These are phyloP conservation scores for Wolfiporia cocos DNA, from an alignment of 1,284 basidiomycete species.

Conservation along the genomic window DNA sequence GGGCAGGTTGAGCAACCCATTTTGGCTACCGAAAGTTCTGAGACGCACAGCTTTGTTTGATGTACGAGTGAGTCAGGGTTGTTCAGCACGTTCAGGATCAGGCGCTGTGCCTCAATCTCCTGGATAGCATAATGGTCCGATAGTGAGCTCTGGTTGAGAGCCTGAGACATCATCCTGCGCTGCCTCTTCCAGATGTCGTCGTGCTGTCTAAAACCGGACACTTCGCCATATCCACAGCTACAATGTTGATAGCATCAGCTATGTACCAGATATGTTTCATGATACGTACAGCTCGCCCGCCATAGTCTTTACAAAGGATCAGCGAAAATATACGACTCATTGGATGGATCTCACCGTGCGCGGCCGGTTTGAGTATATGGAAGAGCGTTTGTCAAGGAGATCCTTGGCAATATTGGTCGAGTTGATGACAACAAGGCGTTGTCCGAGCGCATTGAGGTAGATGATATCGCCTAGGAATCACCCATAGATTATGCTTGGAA, in stretches of 20 bases:
- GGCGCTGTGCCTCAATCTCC: slow-evolving; percentile 1
- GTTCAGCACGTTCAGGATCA: background rate
- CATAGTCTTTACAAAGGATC: background rate
- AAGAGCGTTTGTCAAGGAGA: slow-evolving; percentile 11
- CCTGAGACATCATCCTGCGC: slow-evolving; percentile 1
- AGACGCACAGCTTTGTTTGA: slow-evolving; percentile 2
- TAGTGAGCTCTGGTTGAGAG: background rate
- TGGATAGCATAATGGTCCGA: background rate
- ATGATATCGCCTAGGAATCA: slow-evolving; percentile 19
- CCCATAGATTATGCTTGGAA: background rate
- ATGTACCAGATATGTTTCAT: background rate
- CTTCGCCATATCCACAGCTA: background rate
- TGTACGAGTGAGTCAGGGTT: background rate
- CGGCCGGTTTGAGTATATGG: slow-evolving; percentile 13
- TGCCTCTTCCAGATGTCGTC: background rate
- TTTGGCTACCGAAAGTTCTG: background rate
- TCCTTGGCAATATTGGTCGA: slow-evolving; percentile 8
- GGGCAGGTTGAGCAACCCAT: background rate
- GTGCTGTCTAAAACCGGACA: background rate
- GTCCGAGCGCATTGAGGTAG: slow-evolving; percentile 11
- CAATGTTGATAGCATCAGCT: background rate
- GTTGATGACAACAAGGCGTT: slow-evolving; percentile 14
- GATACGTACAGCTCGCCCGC: background rate
- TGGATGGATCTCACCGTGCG: background rate
- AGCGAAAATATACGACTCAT: background rate